These are phyloP conservation scores for Tetracentron sinense DNA, from an alignment of 164 flowering plant species.

Conservation along the genomic window DNA sequence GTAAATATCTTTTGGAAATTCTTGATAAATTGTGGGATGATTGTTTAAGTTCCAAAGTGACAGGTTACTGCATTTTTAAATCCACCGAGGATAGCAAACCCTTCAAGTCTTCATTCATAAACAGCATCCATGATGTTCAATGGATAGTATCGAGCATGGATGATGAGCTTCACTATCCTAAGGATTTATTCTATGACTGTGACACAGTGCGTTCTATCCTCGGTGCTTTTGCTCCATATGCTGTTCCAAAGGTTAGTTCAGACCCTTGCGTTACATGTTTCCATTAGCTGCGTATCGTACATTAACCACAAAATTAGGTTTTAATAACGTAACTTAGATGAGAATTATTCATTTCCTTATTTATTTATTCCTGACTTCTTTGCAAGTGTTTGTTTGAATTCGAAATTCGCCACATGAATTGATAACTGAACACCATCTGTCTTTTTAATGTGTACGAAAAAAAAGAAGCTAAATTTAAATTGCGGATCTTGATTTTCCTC, in stretches of 20 bases:
- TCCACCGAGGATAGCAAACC: slow-evolving; percentile 27
- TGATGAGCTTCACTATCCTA: slow-evolving; percentile 64
- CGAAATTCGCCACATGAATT: no score
- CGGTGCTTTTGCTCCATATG: slow-evolving; percentile 78
- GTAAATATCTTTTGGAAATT: slow-evolving; percentile 64
- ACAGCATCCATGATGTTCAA: slow-evolving; percentile 37
- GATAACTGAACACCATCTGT: no score
- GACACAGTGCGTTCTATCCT: slow-evolving; percentile 63
- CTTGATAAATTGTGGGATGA: slow-evolving; percentile 81
- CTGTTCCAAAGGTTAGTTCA: slow-evolving; percentile 75
- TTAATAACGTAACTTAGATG: no score
- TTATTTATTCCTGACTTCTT: no score
- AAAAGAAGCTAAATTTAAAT: no score
- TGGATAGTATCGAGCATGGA: slow-evolving; percentile 77
- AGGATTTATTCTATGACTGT: slow-evolving; percentile 75
- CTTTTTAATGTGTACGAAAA: no score
- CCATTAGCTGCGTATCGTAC: neutral
- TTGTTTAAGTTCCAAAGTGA: slow-evolving; percentile 49
- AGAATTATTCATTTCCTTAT: no score
- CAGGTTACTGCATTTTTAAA: slow-evolving; percentile 31
- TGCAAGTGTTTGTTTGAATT: no score
- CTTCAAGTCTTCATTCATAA: slow-evolving; percentile 59
- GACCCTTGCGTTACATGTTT: neutral
- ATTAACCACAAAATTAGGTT: neutral
- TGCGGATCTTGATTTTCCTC: no score